These are phyloP conservation scores for Chrysanthemum lavandulifolium DNA, from an alignment of 129 eudicot species.

Conservation along the genomic window DNA sequence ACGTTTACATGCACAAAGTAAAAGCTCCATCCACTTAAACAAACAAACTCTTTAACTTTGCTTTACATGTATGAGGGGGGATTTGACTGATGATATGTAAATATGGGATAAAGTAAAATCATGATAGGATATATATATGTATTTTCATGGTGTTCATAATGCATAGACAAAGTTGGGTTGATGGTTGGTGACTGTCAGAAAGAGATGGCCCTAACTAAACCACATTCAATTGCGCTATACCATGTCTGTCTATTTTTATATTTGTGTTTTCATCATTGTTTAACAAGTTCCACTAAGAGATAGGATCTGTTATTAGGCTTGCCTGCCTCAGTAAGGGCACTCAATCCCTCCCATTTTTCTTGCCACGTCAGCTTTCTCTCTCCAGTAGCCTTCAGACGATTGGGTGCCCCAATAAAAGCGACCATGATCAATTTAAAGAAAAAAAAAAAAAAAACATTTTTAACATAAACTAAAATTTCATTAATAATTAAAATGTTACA, in stretches of 20 bases:
- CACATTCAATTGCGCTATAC: conserved; percentile 23
- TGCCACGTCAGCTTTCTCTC: no score
- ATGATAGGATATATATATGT: conserved; percentile 12
- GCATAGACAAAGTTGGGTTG: conserved; percentile 30
- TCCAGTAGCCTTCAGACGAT: no score
- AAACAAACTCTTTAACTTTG: neutral
- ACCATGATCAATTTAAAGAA: no score
- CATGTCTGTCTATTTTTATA: conserved; percentile 12
- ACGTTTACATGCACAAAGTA: neutral
- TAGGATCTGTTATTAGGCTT: neutral
- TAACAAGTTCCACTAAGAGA: neutral
- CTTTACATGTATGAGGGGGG: neutral
- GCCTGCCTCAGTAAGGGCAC: no score
- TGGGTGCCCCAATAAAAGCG: no score
- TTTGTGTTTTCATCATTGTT: conserved; percentile 7
- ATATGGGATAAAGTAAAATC: conserved; percentile 18
- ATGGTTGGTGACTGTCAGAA: conserved; percentile 38
- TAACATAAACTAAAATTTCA: no score
- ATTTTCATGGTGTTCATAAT: conserved; percentile 28
- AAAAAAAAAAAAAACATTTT: no score
- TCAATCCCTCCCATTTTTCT: no score
- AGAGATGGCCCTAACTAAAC: conserved; percentile 15
- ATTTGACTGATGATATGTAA: neutral
- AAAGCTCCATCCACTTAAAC: neutral
- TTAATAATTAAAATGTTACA: no score